Conservation (phyloP, 1,284 basidiomycete genomes). For the Grifola frondosa region DNA sequence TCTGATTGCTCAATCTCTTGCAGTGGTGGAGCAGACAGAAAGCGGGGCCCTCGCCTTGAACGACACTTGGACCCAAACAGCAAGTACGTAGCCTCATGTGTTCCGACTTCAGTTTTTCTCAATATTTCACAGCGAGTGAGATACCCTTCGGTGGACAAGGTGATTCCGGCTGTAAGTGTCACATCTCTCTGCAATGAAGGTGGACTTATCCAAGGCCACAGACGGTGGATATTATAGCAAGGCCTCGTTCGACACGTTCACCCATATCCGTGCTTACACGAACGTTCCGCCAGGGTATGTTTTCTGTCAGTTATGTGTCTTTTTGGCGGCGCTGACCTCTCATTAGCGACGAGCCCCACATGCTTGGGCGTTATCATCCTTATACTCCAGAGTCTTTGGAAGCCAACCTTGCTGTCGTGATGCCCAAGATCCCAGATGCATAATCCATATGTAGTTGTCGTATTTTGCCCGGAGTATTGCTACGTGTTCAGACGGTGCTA, state of each 20-base stretch:
- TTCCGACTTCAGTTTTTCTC: background rate
- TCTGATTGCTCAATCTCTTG: conserved; percentile 16
- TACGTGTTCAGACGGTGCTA: no score
- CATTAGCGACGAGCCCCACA: conserved; percentile 30
- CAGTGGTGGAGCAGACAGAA: conserved; percentile 47
- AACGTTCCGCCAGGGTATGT: conserved; percentile 39
- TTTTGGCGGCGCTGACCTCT: background rate
- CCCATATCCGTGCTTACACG: conserved; percentile 42
- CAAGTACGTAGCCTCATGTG: conserved; percentile 32
- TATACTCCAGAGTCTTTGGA: no score
- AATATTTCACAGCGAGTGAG: conserved; percentile 30
- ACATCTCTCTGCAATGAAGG: background rate
- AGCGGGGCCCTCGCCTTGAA: conserved; percentile 56
- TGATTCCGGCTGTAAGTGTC: conserved; percentile 44
- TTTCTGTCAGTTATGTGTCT: background rate
- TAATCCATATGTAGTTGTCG: no score
- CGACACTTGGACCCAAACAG: conserved; percentile 49
- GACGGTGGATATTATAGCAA: conserved; percentile 49
- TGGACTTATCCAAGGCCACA: conserved; percentile 11
- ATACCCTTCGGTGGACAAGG: conserved; percentile 51
- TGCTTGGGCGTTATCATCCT: conserved; percentile 36
- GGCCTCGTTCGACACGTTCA: conserved; percentile 47
- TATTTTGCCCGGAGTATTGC: no score
- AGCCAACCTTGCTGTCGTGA: no score
- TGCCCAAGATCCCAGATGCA: no score